These are phyloP conservation scores for Ganoderma lucidum DNA, from an alignment of 1,284 basidiomycete genomes.

Conservation along the genomic window DNA sequence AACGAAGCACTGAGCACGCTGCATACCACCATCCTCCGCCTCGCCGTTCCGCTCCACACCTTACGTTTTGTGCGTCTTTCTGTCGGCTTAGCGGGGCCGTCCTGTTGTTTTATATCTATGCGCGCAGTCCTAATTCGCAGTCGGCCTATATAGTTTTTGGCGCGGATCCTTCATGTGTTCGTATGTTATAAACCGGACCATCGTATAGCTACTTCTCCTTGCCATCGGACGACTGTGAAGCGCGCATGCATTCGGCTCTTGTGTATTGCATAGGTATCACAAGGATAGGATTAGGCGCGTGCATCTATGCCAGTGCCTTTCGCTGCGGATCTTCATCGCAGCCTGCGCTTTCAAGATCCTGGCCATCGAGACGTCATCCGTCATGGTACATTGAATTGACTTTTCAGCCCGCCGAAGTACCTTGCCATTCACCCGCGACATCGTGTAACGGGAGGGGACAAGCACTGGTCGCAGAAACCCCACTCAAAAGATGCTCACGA, in stretches of 20 bases:
- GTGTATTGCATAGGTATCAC: background rate
- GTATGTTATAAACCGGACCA: constrained; percentile 28
- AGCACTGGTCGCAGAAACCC: too few species aligned
- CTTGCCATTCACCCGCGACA: too few species aligned
- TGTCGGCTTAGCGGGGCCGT: constrained; percentile 29
- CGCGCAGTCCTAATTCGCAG: constrained; percentile 31
- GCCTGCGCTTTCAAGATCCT: too few species aligned
- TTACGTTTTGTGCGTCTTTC: constrained; percentile 29
- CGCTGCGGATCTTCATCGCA: background rate
- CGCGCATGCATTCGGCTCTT: background rate
- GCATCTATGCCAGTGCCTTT: background rate
- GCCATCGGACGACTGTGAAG: background rate
- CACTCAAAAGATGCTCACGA: too few species aligned
- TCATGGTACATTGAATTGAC: too few species aligned
- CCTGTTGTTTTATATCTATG: constrained; percentile 36
- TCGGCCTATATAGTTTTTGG: constrained; percentile 24
- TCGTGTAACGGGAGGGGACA: too few species aligned
- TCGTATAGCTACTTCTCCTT: constrained; percentile 16
- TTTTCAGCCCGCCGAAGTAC: too few species aligned
- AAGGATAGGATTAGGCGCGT: background rate
- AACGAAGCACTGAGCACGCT: constrained; percentile 53
- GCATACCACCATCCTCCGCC: constrained; percentile 1
- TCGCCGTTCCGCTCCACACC: constrained; percentile 23
- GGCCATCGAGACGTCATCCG: too few species aligned
- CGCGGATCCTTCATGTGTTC: constrained; percentile 32